Base-by-base conservation (phyloP, 2,329 filamentous ascomycete species). In the Apiospora sp. region DNA sequence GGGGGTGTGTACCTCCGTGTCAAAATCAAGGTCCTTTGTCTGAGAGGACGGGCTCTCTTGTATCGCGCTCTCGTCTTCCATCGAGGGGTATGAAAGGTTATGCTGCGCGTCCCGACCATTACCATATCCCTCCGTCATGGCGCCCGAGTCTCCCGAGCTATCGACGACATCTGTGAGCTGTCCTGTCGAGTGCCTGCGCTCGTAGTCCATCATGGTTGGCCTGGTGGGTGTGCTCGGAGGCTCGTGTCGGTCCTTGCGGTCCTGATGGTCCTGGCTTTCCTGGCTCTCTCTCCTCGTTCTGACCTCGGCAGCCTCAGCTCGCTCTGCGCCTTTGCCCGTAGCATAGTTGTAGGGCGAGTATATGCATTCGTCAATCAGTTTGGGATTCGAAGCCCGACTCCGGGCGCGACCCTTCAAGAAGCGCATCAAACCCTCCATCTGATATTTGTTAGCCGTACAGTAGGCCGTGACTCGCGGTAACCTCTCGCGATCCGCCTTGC, bases 311-410 rank as follows among this genome's bases (percentile, higher is more conserved):
- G 30, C 77, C 78, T 84, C 86, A 77, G 78, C 77, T 49, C 80
- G 77, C 71, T 90, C 77, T 10, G 76, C 51, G n/a, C 75, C 72
- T 51, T 77, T 79, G 19, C 77, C 77, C 6, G 74, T 87, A 58
- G 87, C 87, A 81, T 98, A 98, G 78, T 91, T 92, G 82, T 97
- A 99, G 0, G 96, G 94, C 14, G 96, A 94, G 83, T 99, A 99
- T 77, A 99, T 94, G 82, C 96, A 99, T 83, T 99, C 96, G 81
- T 99, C 96, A 77, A 98, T 98, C 72, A 96, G 85, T 83, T 98
- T 98, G 1, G 96, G 96, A 73, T 91, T 93, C 22, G 95, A 91
- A 24, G 94, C 94, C 77, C 94, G 90, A 44, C 90, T 90, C 82
- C 93, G 94, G 67, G 90, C 89, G 73, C 94, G 89, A 43, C 94